Evolutionary conservation across 768 basidiomycete genomes (phyloP).

Genomic region (Rubroboletus pulcherrimus): DNA sequence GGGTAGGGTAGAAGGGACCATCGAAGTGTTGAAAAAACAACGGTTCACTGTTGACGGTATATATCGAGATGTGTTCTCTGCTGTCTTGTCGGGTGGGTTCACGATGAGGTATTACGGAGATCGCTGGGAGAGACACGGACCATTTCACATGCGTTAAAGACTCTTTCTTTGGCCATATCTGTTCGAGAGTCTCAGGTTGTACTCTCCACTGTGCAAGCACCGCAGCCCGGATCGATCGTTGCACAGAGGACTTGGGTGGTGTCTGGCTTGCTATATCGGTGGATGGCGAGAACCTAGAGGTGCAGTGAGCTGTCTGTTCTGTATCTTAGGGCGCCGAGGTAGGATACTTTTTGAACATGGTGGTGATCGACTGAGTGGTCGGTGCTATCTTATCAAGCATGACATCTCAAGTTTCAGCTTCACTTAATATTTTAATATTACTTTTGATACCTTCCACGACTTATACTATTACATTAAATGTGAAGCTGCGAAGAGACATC

Average conservation of each 20-base stretch:
- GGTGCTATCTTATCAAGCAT: conserved; percentile 13
- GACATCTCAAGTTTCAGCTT: conserved; percentile 1
- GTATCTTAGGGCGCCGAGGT: conserved; percentile 2
- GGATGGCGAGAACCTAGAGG: conserved; percentile 59
- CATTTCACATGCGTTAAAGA: conserved; percentile 90
- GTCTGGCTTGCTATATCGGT: conserved; percentile 88
- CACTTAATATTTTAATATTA: conserved; percentile 29
- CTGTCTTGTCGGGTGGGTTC: conserved; percentile 43
- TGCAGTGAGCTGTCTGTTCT: conserved; percentile 7
- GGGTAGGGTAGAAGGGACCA: conserved; percentile 85
- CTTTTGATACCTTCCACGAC: conserved; percentile 25
- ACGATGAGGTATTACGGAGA: conserved; percentile 8
- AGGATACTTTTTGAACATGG: conserved; percentile 75
- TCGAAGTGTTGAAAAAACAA: conserved; percentile 97
- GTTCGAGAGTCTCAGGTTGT: conserved; percentile 76
- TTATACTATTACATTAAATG: conserved; percentile 38
- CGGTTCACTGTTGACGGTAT: conserved; percentile 81
- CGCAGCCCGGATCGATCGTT: conserved; percentile 78
- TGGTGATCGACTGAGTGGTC: conserved; percentile 20
- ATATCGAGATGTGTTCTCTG: conserved; percentile 94
- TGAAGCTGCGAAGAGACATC: conserved; percentile 27
- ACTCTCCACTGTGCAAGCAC: conserved; percentile 83
- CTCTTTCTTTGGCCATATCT: conserved; percentile 99
- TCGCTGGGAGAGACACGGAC: conserved; percentile 31
- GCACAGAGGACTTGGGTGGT: conserved; percentile 89